These are phyloP conservation scores for Heritiera fomes DNA, from an alignment of 345 rosid species.

Conservation along the genomic window DNA sequence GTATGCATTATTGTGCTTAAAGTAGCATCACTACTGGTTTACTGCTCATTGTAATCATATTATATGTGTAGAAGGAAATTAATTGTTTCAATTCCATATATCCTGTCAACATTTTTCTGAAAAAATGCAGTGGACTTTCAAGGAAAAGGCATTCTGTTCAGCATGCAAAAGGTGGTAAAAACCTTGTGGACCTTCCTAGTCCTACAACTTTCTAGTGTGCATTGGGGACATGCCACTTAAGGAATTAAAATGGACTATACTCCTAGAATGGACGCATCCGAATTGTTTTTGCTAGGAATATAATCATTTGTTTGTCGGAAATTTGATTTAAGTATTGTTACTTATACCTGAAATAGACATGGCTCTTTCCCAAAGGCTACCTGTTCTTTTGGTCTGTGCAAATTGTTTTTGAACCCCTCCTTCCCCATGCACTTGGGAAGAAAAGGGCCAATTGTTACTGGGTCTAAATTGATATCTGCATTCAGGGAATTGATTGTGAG, in stretches of 20 bases:
- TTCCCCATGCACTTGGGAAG: background rate
- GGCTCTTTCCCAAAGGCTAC: background rate
- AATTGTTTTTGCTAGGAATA: background rate
- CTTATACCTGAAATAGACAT: background rate
- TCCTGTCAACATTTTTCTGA: background rate
- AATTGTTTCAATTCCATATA: background rate
- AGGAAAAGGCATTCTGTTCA: background rate
- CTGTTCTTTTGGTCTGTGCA: background rate
- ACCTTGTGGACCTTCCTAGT: background rate
- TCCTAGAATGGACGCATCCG: conserved; percentile 8
- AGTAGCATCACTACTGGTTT: background rate
- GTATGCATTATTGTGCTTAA: background rate
- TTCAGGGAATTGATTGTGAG: conserved; percentile 90
- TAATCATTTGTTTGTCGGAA: background rate
- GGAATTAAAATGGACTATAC: conserved; percentile 12
- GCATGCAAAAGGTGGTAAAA: background rate
- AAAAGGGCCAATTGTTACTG: conserved; percentile 1
- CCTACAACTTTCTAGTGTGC: background rate
- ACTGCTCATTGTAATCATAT: background rate
- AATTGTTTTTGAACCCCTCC: background rate
- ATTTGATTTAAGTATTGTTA: background rate
- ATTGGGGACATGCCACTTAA: too few species aligned
- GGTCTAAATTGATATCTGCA: conserved; percentile 26
- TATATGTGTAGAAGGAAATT: background rate
- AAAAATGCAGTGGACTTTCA: background rate